Evolutionary conservation across 2,329 filamentous ascomycete genomes (phyloP).

Genomic region (Corynespora cassiicola): DNA sequence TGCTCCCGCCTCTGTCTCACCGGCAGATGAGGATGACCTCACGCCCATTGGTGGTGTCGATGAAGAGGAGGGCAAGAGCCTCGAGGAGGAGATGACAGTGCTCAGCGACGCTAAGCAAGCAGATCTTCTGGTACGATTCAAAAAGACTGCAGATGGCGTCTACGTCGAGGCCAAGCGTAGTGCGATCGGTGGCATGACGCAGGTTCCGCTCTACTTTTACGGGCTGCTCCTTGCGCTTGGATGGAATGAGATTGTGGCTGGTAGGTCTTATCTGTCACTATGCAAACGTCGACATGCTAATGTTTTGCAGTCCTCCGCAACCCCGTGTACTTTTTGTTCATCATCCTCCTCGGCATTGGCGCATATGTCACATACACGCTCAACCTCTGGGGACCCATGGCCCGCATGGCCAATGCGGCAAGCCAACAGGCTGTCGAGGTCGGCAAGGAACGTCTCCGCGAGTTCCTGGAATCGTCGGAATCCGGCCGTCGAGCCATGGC

Average conservation of each 20-base stretch:
- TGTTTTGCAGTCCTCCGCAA: conserved; percentile 79
- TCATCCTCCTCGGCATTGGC: conserved; percentile 76
- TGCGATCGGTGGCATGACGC: conserved; percentile 92
- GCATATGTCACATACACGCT: conserved; percentile 92
- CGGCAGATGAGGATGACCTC: conserved; percentile 89
- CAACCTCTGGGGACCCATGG: conserved; percentile 94
- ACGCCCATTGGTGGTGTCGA: conserved; percentile 90
- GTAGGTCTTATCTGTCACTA: conserved; percentile 62
- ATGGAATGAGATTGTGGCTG: conserved; percentile 98
- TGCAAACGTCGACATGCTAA: conserved; percentile 16
- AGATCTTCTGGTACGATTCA: conserved; percentile 92
- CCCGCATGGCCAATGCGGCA: conserved; percentile 93
- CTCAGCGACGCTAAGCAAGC: conserved; percentile 88
- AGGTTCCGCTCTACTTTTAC: conserved; percentile 95
- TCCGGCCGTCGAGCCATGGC: conserved; percentile 82
- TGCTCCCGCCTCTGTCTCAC: conserved; percentile 74
- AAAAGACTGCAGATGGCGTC: conserved; percentile 96
- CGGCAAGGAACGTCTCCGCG: conserved; percentile 86
- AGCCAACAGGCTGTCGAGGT: conserved; percentile 86
- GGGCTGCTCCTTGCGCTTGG: conserved; percentile 85
- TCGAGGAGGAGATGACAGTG: conserved; percentile 97
- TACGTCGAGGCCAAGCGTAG: conserved; percentile 98
- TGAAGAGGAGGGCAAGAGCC: conserved; percentile 89
- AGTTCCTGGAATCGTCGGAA: conserved; percentile 89
- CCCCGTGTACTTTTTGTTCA: conserved; percentile 87